Percentiles rank a stretch among this genome's conserved stretches.
phyloP scores from a whole-genome alignment of 2,329 filamentous ascomycete genomes.

The Teratosphaeriaceae sp. region DNA sequence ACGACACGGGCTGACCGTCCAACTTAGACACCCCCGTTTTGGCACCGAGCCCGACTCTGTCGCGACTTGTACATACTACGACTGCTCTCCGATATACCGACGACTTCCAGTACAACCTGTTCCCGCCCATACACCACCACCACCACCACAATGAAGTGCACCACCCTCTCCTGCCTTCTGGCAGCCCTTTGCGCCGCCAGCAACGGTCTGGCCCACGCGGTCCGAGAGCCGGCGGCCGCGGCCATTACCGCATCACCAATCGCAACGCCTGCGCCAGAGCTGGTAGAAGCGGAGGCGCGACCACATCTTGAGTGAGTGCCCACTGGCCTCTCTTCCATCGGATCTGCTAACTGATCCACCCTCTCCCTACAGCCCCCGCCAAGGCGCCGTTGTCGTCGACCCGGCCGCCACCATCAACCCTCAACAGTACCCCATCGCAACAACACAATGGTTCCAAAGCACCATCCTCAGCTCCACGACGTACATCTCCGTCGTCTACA shows the following conservation, averaged over 20 bases:
- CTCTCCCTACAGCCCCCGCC: constrained; percentile 15
- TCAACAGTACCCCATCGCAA: constrained; percentile 16
- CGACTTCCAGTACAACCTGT: no score
- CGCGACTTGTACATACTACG: neutral
- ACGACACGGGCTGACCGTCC: constrained; percentile 1
- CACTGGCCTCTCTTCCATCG: no score
- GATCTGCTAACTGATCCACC: no score
- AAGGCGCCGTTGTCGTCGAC: constrained; percentile 11
- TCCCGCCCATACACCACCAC: no score
- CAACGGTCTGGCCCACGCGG: constrained; percentile 6
- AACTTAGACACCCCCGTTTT: constrained; percentile 1
- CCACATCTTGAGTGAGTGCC: constrained; percentile 7
- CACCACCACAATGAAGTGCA: constrained; percentile 2
- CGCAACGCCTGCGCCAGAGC: constrained; percentile 1
- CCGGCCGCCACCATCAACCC: constrained; percentile 11
- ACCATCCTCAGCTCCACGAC: constrained; percentile 14
- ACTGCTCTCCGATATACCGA: neutral
- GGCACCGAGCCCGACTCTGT: neutral
- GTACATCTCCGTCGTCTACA: constrained; percentile 22
- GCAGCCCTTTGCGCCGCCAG: constrained; percentile 5
- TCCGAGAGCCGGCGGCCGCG: neutral
- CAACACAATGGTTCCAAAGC: constrained; percentile 18
- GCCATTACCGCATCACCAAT: neutral
- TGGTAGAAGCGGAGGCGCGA: constrained; percentile 1
- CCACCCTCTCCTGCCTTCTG: constrained; percentile 9